phyloP scores from a whole-genome alignment of 2,329 filamentous ascomycete genomes.

The Penicillium sp. region DNA sequence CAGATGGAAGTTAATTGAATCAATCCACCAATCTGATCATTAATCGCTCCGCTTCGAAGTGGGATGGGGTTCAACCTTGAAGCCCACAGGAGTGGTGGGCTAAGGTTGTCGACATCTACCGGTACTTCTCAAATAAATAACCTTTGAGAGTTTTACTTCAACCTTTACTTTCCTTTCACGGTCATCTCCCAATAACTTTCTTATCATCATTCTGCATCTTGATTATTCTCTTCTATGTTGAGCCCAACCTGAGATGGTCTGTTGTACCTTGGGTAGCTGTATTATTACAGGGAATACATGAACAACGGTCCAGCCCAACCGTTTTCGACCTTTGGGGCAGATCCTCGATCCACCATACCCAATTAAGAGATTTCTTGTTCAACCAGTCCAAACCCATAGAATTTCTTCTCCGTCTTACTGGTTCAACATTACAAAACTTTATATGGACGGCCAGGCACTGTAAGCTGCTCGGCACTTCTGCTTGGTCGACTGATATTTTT shows the following conservation, averaged over 20 bases:
- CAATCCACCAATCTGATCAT: not conserved
- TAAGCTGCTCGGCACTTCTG: constrained; percentile 10
- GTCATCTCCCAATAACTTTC: not conserved
- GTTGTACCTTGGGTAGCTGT: constrained; percentile 6
- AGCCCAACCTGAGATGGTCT: not conserved
- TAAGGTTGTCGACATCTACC: not conserved
- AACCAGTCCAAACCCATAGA: constrained; percentile 34
- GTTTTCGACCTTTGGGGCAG: constrained; percentile 42
- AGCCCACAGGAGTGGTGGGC: not conserved
- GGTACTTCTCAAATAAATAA: not conserved
- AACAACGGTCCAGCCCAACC: constrained; percentile 38
- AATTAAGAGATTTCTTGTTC: constrained; percentile 37
- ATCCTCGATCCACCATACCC: constrained; percentile 37
- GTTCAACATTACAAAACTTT: constrained; percentile 35
- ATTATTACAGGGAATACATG: constrained; percentile 25
- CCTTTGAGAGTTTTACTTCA: not conserved
- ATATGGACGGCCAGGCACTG: constrained; percentile 13
- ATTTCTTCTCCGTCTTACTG: constrained; percentile 25
- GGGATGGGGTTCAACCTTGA: not conserved
- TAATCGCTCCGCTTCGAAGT: not conserved
- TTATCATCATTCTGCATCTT: not conserved
- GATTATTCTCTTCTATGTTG: not conserved
- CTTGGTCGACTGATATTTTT: constrained; percentile 17
- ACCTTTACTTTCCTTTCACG: not conserved
- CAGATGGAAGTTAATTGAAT: not conserved